A percentile compares a stretch with the other conserved stretches of the same genome.
Evolutionary conservation across 2,329 filamentous ascomycete species (phyloP).

Genomic region (Samsoniella hepiali): DNA sequence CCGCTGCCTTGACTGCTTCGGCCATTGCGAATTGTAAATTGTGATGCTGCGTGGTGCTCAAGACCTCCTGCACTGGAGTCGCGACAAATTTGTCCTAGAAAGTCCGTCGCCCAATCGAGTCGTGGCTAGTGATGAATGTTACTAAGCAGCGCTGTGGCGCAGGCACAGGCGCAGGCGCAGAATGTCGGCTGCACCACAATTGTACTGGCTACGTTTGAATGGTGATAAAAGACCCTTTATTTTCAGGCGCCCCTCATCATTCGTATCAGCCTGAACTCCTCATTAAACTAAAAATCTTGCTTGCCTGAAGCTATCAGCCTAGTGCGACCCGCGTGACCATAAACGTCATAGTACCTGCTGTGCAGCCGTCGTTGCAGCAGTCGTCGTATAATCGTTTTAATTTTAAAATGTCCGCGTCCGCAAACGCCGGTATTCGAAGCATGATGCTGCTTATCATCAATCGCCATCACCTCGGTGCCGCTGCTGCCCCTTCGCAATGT

Average conservation of each 20-base stretch:
- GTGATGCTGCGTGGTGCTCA: neutral
- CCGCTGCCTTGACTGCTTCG: constrained; percentile 36
- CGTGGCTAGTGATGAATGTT: constrained; percentile 3
- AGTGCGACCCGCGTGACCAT: constrained; percentile 18
- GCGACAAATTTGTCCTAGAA: constrained; percentile 13
- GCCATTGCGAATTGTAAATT: constrained; percentile 34
- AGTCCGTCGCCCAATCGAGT: neutral
- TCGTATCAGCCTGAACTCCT: neutral
- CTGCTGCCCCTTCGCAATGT: neutral
- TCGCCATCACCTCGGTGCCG: constrained; percentile 2
- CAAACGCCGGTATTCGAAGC: neutral
- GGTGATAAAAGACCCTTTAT: too few species aligned
- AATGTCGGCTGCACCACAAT: neutral
- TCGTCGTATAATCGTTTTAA: neutral
- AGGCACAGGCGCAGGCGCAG: neutral
- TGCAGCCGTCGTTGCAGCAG: neutral
- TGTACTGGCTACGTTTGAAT: too few species aligned
- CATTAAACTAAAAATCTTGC: constrained; percentile 1
- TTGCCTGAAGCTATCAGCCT: constrained; percentile 4
- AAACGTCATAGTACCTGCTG: constrained; percentile 13
- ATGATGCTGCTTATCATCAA: neutral
- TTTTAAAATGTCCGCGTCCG: neutral
- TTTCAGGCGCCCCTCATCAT: neutral
- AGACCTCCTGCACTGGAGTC: neutral
- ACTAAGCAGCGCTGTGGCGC: constrained; percentile 10